These are phyloP conservation scores for Adansonia rubrostipa DNA, from an alignment of 441 rosid species.

Conservation along the genomic window DNA sequence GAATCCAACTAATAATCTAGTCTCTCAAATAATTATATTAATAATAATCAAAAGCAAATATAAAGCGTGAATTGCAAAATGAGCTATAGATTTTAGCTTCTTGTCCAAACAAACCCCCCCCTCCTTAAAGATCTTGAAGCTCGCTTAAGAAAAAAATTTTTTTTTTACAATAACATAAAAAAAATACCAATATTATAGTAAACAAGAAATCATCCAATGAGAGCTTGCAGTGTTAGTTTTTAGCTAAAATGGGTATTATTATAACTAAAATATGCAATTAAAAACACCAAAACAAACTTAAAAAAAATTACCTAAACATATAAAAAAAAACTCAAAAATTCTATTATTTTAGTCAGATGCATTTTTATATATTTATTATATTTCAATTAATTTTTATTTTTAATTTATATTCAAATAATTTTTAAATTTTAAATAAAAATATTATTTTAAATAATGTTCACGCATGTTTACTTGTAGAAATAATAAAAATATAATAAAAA, in stretches of 20 bases:
- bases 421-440: too few species aligned
- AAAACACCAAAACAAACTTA: background rate
- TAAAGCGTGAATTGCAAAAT: slow-evolving; percentile 15
- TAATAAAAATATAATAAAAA: too few species aligned
- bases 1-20: too few species aligned
- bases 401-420: too few species aligned
- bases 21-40: too few species aligned
- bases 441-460: too few species aligned
- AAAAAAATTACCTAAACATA: slow-evolving; percentile 5
- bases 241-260: slow-evolving; percentile 43
- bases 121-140: slow-evolving; percentile 43
- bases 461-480: too few species aligned
- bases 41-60: background rate
- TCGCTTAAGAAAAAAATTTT: slow-evolving; percentile 39
- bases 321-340: too few species aligned
- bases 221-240: slow-evolving; percentile 88
- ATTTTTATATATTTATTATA: too few species aligned
- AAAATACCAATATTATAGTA: background rate
- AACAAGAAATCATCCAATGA: slow-evolving; percentile 29
- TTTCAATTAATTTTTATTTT: too few species aligned
- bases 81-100: slow-evolving; percentile 42
- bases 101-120: slow-evolving; percentile 51
- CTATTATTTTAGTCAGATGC: too few species aligned
- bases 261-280: slow-evolving; percentile 27
- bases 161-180: slow-evolving; percentile 35